Evolutionary conservation across 1,284 basidiomycete genomes (phyloP).

Genomic region (Ustilago vetiveriae): DNA sequence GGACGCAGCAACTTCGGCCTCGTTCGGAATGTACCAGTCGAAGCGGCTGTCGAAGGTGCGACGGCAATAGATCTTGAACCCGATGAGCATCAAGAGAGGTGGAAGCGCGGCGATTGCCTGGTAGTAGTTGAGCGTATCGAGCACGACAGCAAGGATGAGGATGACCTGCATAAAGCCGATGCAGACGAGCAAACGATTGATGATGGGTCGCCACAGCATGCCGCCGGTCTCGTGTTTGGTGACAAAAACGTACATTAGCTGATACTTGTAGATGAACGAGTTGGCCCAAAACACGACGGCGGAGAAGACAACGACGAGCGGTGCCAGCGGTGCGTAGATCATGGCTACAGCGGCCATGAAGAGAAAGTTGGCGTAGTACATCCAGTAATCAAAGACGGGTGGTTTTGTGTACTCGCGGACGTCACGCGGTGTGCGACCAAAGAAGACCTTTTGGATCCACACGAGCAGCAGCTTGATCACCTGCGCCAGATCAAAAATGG

Average conservation of each 20-base stretch:
- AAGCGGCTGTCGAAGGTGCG: conserved; percentile 56
- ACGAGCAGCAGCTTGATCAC: conserved; percentile 87
- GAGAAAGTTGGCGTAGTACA: conserved; percentile 74
- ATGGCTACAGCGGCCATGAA: conserved; percentile 63
- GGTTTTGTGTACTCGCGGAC: conserved; percentile 96
- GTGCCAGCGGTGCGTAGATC: conserved; percentile 62
- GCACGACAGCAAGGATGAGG: conserved; percentile 55
- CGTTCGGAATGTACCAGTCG: conserved; percentile 64
- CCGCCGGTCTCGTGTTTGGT: conserved; percentile 67
- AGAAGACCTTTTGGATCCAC: conserved; percentile 80
- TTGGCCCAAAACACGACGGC: conserved; percentile 58
- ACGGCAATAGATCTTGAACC: conserved; percentile 62
- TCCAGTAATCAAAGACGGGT: conserved; percentile 87
- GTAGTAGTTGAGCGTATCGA: conserved; percentile 50
- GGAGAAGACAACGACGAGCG: conserved; percentile 57
- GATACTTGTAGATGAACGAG: conserved; percentile 65
- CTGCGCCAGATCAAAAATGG: conserved; percentile 94
- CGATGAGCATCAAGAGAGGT: conserved; percentile 58
- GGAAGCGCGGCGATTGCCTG: conserved; percentile 59
- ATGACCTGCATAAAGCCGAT: conserved; percentile 66
- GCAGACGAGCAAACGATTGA: conserved; percentile 63
- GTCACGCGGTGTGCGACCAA: conserved; percentile 95
- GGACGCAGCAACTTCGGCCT: conserved; percentile 52
- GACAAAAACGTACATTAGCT: conserved; percentile 65
- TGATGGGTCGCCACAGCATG: conserved; percentile 62